Base-by-base conservation (phyloP, 2,329 filamentous ascomycete species). In the Cyphellophora europaea region DNA sequence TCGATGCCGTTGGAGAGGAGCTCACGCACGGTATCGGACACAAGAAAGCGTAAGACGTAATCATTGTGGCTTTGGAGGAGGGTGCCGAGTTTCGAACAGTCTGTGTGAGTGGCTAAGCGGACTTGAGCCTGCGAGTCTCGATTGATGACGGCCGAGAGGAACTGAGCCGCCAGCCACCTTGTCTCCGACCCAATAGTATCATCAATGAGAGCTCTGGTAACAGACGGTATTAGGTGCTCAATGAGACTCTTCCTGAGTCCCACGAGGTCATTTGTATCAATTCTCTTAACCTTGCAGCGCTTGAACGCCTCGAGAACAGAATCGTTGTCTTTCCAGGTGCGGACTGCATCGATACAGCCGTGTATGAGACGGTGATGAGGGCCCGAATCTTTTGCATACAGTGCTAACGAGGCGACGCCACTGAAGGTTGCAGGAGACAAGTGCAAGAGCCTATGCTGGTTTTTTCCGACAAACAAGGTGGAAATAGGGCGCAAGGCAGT, bases 11-110 rank as follows among this genome's bases (percentile, higher is more conserved):
- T 40, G 16, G 19, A 29, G 10, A 38, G 27, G 8, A 47, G 23
- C n/a, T 39, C 33, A 28, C 44, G 30, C 16, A 47, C 21, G 19
- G 40, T 33, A 32, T 47, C 39, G n/a, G 44, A 42, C n/a, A 43
- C 36, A 16, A 47, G 15, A 5, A 47, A 32, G 6, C 40, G 35
- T 12, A 43, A 33, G 5, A 43, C 27, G 33, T 43, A 39, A 16
- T 38, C 36, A 8, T 32, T 18, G 15, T 6, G 18, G 12, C 13
- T 19, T 14, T 6, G 16, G 8, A 32, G 30, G 15, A 19, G 15
- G 19, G 10, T 13, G 17, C 19, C 15, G 17, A 32, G 12, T 10
- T 30, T 13, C 10, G 14, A 3, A 16, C 18, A 11, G 10, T 30
- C 27, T 13, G 15, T 30, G n/a, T 30, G n/a, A 30, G 27, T 14